Conservation (phyloP, 768 basidiomycete species). For the Lactarius quietus region DNA sequence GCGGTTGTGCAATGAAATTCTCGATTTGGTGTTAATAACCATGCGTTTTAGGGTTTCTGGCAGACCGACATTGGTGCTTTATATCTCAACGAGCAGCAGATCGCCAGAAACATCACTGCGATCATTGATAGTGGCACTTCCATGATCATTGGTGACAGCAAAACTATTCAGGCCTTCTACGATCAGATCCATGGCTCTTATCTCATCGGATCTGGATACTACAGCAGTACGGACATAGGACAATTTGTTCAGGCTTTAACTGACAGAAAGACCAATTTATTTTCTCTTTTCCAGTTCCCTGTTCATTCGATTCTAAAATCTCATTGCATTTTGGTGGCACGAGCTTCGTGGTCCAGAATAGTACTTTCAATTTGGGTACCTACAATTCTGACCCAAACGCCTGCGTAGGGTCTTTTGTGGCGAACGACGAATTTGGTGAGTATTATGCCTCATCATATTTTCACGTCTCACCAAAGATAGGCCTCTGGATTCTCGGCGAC, state of each 20-base stretch:
- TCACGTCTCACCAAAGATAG: neutral
- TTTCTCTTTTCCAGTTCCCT: conserved; percentile 25
- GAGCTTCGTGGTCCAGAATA: conserved; percentile 29
- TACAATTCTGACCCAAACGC: conserved; percentile 19
- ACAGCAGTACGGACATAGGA: neutral
- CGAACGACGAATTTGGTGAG: neutral
- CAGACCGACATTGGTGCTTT: conserved; percentile 21
- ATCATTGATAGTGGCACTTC: conserved; percentile 28
- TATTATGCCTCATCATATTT: neutral
- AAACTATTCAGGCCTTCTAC: conserved; percentile 15
- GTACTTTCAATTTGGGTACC: conserved; percentile 31
- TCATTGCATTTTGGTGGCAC: conserved; percentile 32
- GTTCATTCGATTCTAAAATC: conserved; percentile 25
- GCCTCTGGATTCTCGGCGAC: conserved; percentile 8
- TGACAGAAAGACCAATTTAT: neutral
- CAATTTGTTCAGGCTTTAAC: neutral
- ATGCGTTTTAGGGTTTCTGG: conserved; percentile 23
- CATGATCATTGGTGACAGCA: conserved; percentile 22
- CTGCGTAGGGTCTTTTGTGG: conserved; percentile 24
- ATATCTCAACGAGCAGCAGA: neutral
- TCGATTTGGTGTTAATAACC: neutral
- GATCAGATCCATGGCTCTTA: conserved; percentile 11
- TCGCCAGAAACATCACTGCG: neutral
- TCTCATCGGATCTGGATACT: neutral
- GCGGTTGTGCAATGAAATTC: neutral